Evolutionary conservation across 208 protist species (phyloP).

Genomic region (Acanthamoeba healyi): DNA sequence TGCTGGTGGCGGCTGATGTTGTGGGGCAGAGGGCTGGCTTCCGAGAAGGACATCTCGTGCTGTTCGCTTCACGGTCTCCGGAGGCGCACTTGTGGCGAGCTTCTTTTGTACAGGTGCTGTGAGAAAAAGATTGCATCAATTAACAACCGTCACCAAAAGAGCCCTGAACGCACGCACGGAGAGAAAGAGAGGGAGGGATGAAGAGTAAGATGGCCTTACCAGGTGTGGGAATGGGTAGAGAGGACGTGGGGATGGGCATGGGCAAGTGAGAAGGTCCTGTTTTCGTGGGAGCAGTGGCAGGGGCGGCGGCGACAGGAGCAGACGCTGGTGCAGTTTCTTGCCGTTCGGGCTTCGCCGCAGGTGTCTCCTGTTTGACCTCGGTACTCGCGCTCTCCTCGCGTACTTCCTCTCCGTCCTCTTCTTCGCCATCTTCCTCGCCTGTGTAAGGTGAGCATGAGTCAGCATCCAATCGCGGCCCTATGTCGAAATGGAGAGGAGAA

Average conservation of each 20-base stretch:
- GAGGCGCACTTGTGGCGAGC: background rate
- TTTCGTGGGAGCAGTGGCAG: no score
- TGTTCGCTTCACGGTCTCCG: background rate
- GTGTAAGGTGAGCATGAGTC: background rate
- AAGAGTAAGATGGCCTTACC: background rate
- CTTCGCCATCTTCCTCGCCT: conserved; percentile 48
- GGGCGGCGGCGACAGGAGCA: no score
- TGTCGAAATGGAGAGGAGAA: no score
- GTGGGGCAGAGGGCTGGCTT: background rate
- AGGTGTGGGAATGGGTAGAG: background rate
- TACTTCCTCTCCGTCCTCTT: background rate
- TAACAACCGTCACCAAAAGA: no score
- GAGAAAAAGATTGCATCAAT: no score
- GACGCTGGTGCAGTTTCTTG: no score
- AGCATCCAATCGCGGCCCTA: background rate
- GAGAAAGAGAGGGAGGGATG: background rate
- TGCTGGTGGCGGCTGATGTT: background rate
- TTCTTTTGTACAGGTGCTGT: background rate
- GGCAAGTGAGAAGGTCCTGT: background rate
- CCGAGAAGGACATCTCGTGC: background rate
- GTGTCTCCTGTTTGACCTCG: no score
- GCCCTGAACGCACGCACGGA: background rate
- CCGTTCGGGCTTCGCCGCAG: background rate
- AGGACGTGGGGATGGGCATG: background rate
- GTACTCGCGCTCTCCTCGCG: background rate